phyloP scores from a whole-genome alignment of 2,329 filamentous ascomycete species.

The Aaosphaeria pasadenensis region DNA sequence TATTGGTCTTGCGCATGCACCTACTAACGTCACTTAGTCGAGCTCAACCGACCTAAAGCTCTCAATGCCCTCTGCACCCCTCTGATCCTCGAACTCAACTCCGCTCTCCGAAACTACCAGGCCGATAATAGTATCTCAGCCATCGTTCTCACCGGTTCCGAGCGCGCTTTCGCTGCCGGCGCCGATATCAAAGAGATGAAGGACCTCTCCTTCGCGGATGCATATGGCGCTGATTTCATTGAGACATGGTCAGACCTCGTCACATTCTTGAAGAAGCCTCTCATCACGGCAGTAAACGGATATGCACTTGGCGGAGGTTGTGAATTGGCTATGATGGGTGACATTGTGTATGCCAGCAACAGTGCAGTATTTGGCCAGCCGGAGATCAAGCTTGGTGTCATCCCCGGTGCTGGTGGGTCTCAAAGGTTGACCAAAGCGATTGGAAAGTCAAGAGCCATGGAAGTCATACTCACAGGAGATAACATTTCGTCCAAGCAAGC shows the following conservation, averaged over 20 bases:
- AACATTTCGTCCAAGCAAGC: slow-evolving; percentile 83
- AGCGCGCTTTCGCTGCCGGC: slow-evolving; percentile 75
- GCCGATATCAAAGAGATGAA: slow-evolving; percentile 99
- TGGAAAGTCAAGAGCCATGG: slow-evolving; percentile 47
- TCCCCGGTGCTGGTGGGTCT: slow-evolving; percentile 87
- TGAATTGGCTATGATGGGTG: slow-evolving; percentile 96
- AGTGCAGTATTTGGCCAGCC: slow-evolving; percentile 92
- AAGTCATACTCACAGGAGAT: slow-evolving; percentile 48
- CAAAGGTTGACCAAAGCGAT: slow-evolving; percentile 77
- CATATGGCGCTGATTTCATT: slow-evolving; percentile 90
- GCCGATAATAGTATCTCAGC: slow-evolving; percentile 29
- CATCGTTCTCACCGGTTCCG: slow-evolving; percentile 75
- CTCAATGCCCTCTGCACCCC: slow-evolving; percentile 91
- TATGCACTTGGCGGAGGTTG: slow-evolving; percentile 94
- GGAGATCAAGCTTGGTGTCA: slow-evolving; percentile 91
- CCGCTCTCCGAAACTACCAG: slow-evolving; percentile 35
- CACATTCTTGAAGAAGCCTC: slow-evolving; percentile 82
- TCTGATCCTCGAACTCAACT: slow-evolving; percentile 76
- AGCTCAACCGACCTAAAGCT: slow-evolving; percentile 89
- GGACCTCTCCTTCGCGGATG: slow-evolving; percentile 79
- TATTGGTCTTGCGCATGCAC: neutral
- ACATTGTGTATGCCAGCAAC: slow-evolving; percentile 86
- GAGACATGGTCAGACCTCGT: slow-evolving; percentile 89
- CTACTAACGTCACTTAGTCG: slow-evolving; percentile 58
- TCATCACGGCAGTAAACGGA: slow-evolving; percentile 91